Evolutionary conservation across 163 green algal species (phyloP).

Genomic region (Volvox carteri): DNA sequence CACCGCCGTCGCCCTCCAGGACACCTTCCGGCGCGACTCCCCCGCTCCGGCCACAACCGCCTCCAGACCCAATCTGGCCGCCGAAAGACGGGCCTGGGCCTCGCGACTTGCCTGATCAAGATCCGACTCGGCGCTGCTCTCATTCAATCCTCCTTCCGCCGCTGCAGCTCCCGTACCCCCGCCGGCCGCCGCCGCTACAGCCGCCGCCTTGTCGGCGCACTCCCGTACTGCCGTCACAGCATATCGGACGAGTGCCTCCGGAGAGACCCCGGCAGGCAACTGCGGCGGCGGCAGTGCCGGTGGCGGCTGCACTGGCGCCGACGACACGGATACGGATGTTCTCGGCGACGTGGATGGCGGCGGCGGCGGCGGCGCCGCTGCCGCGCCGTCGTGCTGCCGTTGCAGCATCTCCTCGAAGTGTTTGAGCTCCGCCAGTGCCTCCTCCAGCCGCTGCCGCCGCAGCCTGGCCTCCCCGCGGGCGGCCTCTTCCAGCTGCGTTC

Average conservation of each 20-base stretch:
- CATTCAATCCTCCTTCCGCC: neutral
- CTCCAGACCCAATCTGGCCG: slow-evolving; percentile 10
- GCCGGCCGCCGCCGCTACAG: too few species aligned
- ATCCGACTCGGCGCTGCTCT: neutral
- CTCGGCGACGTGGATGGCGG: too few species aligned
- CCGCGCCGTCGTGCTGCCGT: neutral
- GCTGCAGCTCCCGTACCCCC: neutral
- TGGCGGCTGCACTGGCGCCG: neutral
- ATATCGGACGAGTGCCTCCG: neutral
- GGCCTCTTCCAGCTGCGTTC: slow-evolving; percentile 26
- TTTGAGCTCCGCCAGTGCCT: slow-evolving; percentile 35
- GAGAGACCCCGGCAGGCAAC: neutral
- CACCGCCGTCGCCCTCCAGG: neutral
- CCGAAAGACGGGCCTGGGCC: slow-evolving; percentile 5
- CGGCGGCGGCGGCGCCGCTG: neutral
- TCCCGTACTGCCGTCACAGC: slow-evolving; percentile 9
- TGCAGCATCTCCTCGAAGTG: slow-evolving; percentile 24
- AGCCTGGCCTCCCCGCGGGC: neutral
- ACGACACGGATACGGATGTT: too few species aligned
- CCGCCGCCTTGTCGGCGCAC: neutral
- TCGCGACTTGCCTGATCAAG: neutral
- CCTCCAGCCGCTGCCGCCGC: slow-evolving; percentile 20
- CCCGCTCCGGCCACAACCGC: neutral
- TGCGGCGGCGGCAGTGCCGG: neutral
- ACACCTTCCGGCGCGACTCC: neutral